Base-by-base conservation (phyloP, 1,284 basidiomycete genomes). In the Rhodotorula sp. region DNA sequence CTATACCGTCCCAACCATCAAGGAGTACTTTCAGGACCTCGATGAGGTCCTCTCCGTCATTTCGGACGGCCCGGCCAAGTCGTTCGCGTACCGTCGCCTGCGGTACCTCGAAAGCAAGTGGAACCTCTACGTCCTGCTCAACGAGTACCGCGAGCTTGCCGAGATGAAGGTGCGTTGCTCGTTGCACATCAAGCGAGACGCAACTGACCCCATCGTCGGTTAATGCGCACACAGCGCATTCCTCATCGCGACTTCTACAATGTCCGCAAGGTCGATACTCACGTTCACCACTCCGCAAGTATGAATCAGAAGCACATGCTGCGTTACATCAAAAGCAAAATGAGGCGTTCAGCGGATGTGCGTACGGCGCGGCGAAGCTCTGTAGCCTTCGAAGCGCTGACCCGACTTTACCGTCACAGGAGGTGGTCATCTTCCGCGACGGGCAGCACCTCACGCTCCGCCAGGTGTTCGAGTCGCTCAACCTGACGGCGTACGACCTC, bases 261-360 rank as follows among this genome's bases (percentile, higher is more conserved):
- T 80, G 87, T 95, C 54, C 90, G 96, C 60, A 99, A 99, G 81
- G 94, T 99, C 71, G 96, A 98, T 81, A 99, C 97, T 17, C 96
- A 99, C 82, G 92, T 99, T 32, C 97, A 99, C 80, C 94, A 99
- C 82, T 97, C 94, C 19, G 97, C 95, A 66, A 91, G 91, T 81
- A 98, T 99, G 96, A 99, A 99, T 82, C 97, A 99, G 82, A 99
- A 99, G 83, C 97, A 99, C 83, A 84, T 99, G n/a, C 84, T 99
- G 36, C 94, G 97, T 10, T 99, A 99, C 84, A 99, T 99, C 85
- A 99, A 99, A 82, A 89, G 90, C 57, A 98, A 99, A 83, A 83
- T 87, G 82, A 86, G 84, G 80, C 83, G 83, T 53, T 81, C 81
- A 51, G 85, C 86, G 10, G 81, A 87, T 73, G 84, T 84, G 36